A percentile compares a stretch with the other conserved stretches of the same genome.
These are phyloP conservation scores for Fusarium austroafricanum DNA, from an alignment of 2,329 filamentous ascomycete genomes.

Conservation along the genomic window DNA sequence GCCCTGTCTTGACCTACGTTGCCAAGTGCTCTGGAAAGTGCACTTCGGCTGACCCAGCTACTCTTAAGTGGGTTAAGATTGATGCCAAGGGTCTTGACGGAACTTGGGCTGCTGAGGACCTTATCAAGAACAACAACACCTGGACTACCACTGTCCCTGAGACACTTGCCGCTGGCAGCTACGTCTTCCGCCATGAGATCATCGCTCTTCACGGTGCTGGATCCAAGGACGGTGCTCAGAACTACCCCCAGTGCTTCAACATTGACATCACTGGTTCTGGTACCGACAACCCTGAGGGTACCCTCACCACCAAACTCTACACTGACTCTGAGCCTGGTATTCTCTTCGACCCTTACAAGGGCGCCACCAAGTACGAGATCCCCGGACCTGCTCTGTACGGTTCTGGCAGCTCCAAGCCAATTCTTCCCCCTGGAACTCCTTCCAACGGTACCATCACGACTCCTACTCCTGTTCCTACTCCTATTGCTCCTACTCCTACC, in stretches of 20 bases:
- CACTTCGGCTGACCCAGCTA: conserved; percentile 62
- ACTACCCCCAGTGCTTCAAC: conserved; percentile 40
- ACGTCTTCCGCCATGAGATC: conserved; percentile 65
- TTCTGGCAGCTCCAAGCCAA: conserved; percentile 22
- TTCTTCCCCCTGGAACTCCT: conserved; percentile 22
- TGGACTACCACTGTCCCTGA: conserved; percentile 53
- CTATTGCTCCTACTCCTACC: conserved; percentile 13
- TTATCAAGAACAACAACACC: conserved; percentile 58
- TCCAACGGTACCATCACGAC: conserved; percentile 11
- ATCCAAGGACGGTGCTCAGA: conserved; percentile 34
- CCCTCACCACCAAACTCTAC: conserved; percentile 49
- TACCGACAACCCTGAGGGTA: conserved; percentile 50
- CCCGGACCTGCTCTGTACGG: conserved; percentile 48
- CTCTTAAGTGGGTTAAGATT: conserved; percentile 74
- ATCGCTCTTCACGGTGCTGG: conserved; percentile 60
- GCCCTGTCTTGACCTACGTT: conserved; percentile 72
- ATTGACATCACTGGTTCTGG: conserved; percentile 56
- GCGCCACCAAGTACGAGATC: conserved; percentile 43
- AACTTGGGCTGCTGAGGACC: conserved; percentile 52
- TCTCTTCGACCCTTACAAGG: conserved; percentile 49
- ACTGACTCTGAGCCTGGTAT: conserved; percentile 49
- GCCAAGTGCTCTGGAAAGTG: conserved; percentile 68
- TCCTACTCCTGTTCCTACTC: conserved; percentile 18
- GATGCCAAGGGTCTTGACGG: conserved; percentile 63
- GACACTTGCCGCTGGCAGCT: conserved; percentile 54